Base-by-base conservation (phyloP, 1,284 basidiomycete genomes). In the Pseudomicrostroma phylloplanum region DNA sequence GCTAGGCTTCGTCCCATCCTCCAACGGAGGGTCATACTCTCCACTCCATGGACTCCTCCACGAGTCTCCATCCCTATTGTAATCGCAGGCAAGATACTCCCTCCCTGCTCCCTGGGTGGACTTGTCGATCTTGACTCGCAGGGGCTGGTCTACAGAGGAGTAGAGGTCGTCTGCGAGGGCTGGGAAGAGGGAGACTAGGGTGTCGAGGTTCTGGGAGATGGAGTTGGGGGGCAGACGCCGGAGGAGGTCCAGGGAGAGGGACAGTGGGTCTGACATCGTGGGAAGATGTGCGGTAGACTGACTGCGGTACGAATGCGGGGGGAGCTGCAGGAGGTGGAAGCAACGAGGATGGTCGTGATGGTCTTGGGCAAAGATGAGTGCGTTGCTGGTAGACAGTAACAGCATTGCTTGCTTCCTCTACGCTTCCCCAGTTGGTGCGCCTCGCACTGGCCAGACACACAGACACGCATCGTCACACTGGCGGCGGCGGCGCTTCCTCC, bases 11-110 rank as follows among this genome's bases (percentile, higher is more conserved):
- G 92, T 92, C 1, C 92, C 93, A 66, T 92, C 90, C 9, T 58
- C n/a, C 53, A 88, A 87, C 15, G 91, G 91, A 12, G 83, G 82
- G 66, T 92, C 87, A 78, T 97, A 99, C 75, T 89, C 87, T 80
- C 97, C 97, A 25, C 92, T 92, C 90, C 93, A 96, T 25, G 96
- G 96, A 17, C 92, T 97, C 74, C 93, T 84, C 81, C 92, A 96
- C 75, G 89, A 90, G 76, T 96, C 92, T 2, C 92, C 93, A 77
- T 98, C 96, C 40, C 91, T 84, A 82, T 98, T 98, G 80, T 98
- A 99, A 80, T 98, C 96, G 80, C 94, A 96, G 40, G 89, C 89
- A 49, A 99, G 86, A 78, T 90, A 99, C 62, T 97, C 92, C 70
- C 86, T 86, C 12, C 91, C 91, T 9, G 61, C 61, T 13, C 76